phyloP scores from a whole-genome alignment of 164 flowering plant genomes.

The Nymphaea colorata region DNA sequence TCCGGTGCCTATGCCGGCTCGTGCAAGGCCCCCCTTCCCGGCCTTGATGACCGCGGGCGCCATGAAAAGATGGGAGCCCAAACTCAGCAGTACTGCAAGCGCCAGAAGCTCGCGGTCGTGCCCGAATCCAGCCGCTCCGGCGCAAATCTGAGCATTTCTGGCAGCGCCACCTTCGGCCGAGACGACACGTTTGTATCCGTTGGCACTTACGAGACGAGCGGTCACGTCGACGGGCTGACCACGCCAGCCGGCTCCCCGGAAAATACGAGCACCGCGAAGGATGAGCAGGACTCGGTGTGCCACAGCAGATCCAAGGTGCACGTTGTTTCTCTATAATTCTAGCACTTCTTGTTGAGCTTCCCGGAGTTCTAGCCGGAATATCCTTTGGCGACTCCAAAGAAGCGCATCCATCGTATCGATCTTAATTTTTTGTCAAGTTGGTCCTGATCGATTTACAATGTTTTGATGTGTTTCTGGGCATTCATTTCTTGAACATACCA shows the following conservation, averaged over 20 bases:
- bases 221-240: conserved; percentile 20
- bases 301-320: conserved; percentile 41
- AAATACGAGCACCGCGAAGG: conserved; percentile 41
- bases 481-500: not conserved
- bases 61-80: conserved; percentile 11
- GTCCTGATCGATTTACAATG: not conserved
- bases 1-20: conserved; percentile 32
- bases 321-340: not conserved
- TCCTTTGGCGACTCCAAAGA: not conserved
- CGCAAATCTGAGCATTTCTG: conserved; percentile 26
- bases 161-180: conserved; percentile 28
- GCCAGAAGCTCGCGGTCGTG: conserved; percentile 10
- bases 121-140: conserved; percentile 8
- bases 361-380: too few species aligned
- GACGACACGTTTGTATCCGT: conserved; percentile 24
- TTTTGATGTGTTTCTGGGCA: not conserved
- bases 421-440: not conserved
- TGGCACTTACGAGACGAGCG: conserved; percentile 33
- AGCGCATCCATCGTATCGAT: not conserved
- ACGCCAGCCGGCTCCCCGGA: conserved; percentile 43
- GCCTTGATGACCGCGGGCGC: not conserved
- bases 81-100: not conserved
- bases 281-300: conserved; percentile 60
- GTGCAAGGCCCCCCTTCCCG: conserved; percentile 12
- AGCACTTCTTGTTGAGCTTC: not conserved